Evolutionary conservation across 768 basidiomycete genomes (phyloP).

Genomic region (Collybiopsis luxurians): DNA sequence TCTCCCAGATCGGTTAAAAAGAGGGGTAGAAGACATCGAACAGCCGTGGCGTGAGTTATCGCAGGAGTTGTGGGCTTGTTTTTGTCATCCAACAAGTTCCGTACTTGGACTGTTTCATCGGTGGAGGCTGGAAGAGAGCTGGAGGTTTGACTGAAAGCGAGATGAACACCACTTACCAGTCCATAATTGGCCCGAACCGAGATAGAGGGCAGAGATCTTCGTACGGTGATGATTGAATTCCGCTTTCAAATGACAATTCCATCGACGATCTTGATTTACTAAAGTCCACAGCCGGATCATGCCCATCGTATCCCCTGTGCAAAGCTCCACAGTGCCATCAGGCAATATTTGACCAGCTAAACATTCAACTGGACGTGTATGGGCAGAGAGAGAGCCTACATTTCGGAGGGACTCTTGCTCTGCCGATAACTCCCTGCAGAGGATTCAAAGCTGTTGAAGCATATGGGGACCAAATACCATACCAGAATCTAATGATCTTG

Average conservation of each 20-base stretch:
- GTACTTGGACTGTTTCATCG: constrained; percentile 78
- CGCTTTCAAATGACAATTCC: constrained; percentile 47
- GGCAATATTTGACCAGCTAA: constrained; percentile 55
- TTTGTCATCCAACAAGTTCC: constrained; percentile 26
- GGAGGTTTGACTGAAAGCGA: not conserved
- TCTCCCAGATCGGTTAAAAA: constrained; percentile 59
- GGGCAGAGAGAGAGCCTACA: constrained; percentile 72
- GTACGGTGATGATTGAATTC: constrained; percentile 79
- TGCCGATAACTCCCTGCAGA: constrained; percentile 58
- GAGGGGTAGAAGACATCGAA: constrained; percentile 73
- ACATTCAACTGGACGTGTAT: constrained; percentile 86
- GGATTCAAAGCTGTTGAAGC: not conserved
- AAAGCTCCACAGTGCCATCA: constrained; percentile 50
- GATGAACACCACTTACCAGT: constrained; percentile 53
- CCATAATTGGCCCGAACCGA: constrained; percentile 79
- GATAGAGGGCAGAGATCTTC: constrained; percentile 69
- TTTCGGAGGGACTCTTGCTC: constrained; percentile 39
- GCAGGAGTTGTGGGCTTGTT: constrained; percentile 40
- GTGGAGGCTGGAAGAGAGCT: constrained; percentile 62
- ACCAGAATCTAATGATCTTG: constrained; percentile 87
- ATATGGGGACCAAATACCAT: constrained; percentile 18
- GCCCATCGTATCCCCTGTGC: constrained; percentile 93
- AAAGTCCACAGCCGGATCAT: constrained; percentile 81
- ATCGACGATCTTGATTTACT: constrained; percentile 43
- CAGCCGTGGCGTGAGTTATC: constrained; percentile 60